Evolutionary conservation across 2,329 filamentous ascomycete species (phyloP), one percentile per base, ranked within the genome.

Genomic region (Aureobasidium sp.): DNA sequence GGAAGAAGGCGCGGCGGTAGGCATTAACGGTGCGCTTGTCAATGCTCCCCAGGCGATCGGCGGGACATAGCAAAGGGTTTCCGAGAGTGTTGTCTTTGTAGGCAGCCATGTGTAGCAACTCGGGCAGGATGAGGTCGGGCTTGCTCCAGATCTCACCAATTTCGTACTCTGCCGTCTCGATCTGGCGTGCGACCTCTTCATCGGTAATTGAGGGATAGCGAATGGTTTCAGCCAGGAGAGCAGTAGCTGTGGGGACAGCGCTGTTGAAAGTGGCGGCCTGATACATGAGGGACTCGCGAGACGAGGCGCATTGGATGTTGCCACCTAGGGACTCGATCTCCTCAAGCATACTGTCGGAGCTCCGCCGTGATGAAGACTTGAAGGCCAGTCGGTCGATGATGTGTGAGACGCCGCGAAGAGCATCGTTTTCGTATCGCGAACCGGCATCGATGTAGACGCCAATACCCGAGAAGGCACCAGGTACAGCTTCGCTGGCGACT

Each of bases 121-220:
- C 94, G 0, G 94, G 94, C 64, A 99, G 79, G 68, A 99, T 97
- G 61, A 99, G 83, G 70, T 97, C 93, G 0, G 94, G 92, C 80
- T 96, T 97, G 68, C 88, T 88, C 94, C 94, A 99, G 62, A 99
- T 97, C 79, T 97, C 94, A 29, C 86, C 86, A 73, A 99, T 94
- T 77, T 99, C 94, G 72, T 97, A 99, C 59, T 92, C 86, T 9
- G 93, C 94, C 6, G 93, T 97, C 72, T 89, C 86, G 27, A 99
- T 79, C 77, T 99, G 94, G 73, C 91, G 86, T 25, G 82, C 77
- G 0, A 99, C 89, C 75, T 99, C 94, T 25, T 90, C 85, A 32
- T 95, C 88, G 9, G 90, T 95, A 67, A 97, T 88, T 61, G 82
- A 75, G 6, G 94, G 91, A 67, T 95, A 84, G 63, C 91, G 88